A percentile compares a stretch with the other conserved stretches of the same genome.
Conservation (phyloP, 352 stramenopile species). For the Globisporangium sylvaticum region DNA sequence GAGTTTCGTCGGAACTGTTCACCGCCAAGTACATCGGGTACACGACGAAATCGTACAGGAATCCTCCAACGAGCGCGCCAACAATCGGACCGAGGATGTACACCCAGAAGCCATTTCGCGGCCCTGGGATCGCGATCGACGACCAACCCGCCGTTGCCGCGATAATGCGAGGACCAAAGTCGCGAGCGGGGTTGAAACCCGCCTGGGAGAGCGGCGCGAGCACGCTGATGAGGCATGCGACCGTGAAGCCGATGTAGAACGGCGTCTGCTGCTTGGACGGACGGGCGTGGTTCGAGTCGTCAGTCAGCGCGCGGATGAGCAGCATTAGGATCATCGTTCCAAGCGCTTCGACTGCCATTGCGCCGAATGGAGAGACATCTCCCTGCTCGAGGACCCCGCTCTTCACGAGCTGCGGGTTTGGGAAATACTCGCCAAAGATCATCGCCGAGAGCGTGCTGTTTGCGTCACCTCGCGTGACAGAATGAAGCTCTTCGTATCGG, state of each 20-base stretch:
- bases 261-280: slow-evolving; percentile 26
- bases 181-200: slow-evolving; percentile 67
- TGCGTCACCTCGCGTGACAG: slow-evolving; percentile 28
- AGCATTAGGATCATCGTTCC: slow-evolving; percentile 62
- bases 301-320: slow-evolving; percentile 52
- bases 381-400: slow-evolving; percentile 12
- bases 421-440: slow-evolving; percentile 70
- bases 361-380: slow-evolving; percentile 32
- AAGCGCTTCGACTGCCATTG: slow-evolving; percentile 52
- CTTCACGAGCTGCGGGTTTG: slow-evolving; percentile 39
- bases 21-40: slow-evolving; percentile 6
- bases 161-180: slow-evolving; percentile 24
- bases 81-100: slow-evolving; percentile 55
- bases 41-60: slow-evolving; percentile 52
- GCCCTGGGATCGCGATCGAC: slow-evolving; percentile 31
- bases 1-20: neutral
- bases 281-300: slow-evolving; percentile 29
- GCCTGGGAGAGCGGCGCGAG: slow-evolving; percentile 66
- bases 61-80: slow-evolving; percentile 43
- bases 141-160: slow-evolving; percentile 62
- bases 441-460: slow-evolving; percentile 55
- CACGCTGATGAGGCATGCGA: slow-evolving; percentile 45
- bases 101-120: slow-evolving; percentile 51
- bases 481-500: slow-evolving; percentile 42
- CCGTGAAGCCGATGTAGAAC: slow-evolving; percentile 46